Evolutionary conservation across 2,329 filamentous ascomycete genomes (phyloP), one percentile per base, ranked within the genome.

Genomic region (Drechslera avenae): DNA sequence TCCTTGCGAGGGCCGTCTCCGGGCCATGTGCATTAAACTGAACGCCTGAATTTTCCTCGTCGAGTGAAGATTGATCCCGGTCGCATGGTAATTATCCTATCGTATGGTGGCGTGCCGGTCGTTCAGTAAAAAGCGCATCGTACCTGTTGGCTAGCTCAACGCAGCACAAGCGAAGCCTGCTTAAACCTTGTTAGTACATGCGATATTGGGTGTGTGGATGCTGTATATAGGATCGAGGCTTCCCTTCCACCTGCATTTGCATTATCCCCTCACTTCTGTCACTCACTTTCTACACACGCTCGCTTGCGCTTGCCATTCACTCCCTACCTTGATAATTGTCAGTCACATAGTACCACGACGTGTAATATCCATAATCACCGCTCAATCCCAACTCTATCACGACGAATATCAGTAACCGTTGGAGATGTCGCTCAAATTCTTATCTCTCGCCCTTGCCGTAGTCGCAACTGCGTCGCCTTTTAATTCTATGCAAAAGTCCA

Each of bases 391-490:
- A 6, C 26, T 40, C 32, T 18, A 18, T 43, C 17, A 17, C 19
- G 14, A 33, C 31, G 12, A 13, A 13, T 12, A 37, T 2, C 16
- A 14, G n/a, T 28, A 12, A 35, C 13, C 37, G 30, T 3, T 17
- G 48, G 49, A 37, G 16, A 69, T 69, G 67, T 63, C 63, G 23
- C 47, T 62, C 21, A 67, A 58, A 48, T 45, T 60, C 39, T 32
- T 69, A 28, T 48, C 56, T 8, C 56, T 72, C 32, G 58, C 60
- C 47, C 60, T 72, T 32, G 54, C 58, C 19, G 57, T 60, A 30
- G 53, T 60, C 33, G 60, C 57, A 36, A 48, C 52, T 26, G 64
- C 66, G 19, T 64, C 58, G 16, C 57, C 62, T 9, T 51, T 63
- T 45, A 52, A 68, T 12, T 50, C 52, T 16, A 46, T 63, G 14